Base-by-base conservation (phyloP, 495 filamentous ascomycete species). In the Penicillium salamii region DNA sequence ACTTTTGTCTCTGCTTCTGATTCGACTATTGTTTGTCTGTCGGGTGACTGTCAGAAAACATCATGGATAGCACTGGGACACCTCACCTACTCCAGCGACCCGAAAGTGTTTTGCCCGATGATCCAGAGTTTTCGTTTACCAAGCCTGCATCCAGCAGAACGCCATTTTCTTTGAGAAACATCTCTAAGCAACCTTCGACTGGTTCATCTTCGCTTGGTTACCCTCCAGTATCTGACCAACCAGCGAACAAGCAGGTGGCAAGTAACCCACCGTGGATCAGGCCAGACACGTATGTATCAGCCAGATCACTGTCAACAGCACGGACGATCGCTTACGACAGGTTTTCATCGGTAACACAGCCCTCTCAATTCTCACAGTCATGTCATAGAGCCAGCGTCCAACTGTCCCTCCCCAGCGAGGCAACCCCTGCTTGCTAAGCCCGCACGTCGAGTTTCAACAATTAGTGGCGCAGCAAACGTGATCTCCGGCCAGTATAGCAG, bases 101-200 rank as follows among this genome's bases (percentile, higher is more conserved):
- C 5, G 40, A 53, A 14, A 68, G 57, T 19, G 65, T 61, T 11
- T 58, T 51, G 0, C 57, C 68, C n/a, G 67, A 74, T 43, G 29
- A 59, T n/a, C n/a, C 55, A 12, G 53, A 49, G 1, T 74, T 74
- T 38, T 68, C 58, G 3, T 74, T 72, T 42, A 46, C 60, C 18
- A 72, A 59, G 38, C 68, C 68, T 14, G 44, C 46, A n/a, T 57
- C 46, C 14, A 48, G 55, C 41, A 56, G 42, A 14, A 65, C 62
- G 18, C 40, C 38, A 1, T 67, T 67, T 23, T 58, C 61, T 0
- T 55, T 69, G 14, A 58, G 52, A 24, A 21, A 39, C 3, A 31
- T 52, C 4, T 17, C 46, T 20, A 63, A 50, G 29, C 40, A 42
- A 5, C 3, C 23, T 9, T 14, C 17, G 3, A 35, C 48, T 31